Evolutionary conservation across 345 rosid species (phyloP).

Genomic region (Sonneratia caseolaris): DNA sequence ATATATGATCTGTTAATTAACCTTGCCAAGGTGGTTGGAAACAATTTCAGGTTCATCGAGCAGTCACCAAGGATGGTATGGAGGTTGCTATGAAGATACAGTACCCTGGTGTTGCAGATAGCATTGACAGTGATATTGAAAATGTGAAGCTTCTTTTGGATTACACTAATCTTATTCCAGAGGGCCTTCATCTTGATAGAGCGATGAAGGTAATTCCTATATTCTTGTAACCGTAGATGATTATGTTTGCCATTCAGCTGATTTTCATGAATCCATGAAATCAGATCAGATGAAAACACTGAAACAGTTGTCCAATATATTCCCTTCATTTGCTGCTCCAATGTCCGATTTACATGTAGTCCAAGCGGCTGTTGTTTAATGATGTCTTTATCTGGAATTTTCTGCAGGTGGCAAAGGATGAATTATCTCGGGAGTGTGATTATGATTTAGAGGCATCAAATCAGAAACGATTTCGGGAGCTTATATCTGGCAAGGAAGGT

Average conservation of each 20-base stretch:
- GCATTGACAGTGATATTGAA: conserved; percentile 92
- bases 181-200: conserved; percentile 85
- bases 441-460: conserved; percentile 74
- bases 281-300: neutral
- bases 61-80: conserved; percentile 63
- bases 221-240: neutral
- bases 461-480: conserved; percentile 64
- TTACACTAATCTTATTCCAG: conserved; percentile 81
- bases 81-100: conserved; percentile 93
- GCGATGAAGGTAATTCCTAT: conserved; percentile 64
- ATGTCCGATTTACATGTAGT: too few relatives aligned
- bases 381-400: neutral
- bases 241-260: neutral
- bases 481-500: conserved; percentile 43
- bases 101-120: conserved; percentile 96
- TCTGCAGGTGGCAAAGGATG: conserved; percentile 85
- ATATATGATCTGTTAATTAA: neutral
- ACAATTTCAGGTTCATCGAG: conserved; percentile 70
- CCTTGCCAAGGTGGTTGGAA: neutral
- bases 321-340: too few relatives aligned
- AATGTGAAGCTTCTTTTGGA: conserved; percentile 75
- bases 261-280: neutral
- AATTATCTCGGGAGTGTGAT: conserved; percentile 87
- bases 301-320: neutral
- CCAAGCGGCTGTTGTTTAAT: too few relatives aligned